These are phyloP conservation scores for Wickerhamomyces sydowiorum DNA, from an alignment of 805 yeast species.

Conservation along the genomic window DNA sequence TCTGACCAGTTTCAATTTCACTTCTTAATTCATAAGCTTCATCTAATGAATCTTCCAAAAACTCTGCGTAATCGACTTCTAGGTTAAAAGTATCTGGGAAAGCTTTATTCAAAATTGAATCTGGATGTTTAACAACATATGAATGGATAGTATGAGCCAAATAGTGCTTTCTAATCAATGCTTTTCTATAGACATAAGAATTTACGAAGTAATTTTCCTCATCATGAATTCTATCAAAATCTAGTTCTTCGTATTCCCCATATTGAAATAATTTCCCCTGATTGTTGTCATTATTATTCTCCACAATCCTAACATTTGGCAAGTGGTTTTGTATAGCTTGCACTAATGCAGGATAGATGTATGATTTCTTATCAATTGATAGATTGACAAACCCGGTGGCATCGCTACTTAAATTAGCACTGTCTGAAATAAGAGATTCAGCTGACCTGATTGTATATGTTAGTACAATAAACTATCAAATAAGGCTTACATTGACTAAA, in stretches of 20 bases:
- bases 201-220: slow-evolving; percentile 55
- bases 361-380: slow-evolving; percentile 30
- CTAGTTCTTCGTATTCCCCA: slow-evolving; percentile 86
- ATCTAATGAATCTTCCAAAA: slow-evolving; percentile 87
- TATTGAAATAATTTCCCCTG: slow-evolving; percentile 54
- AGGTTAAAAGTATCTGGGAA: slow-evolving; percentile 73
- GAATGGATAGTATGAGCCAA: slow-evolving; percentile 78
- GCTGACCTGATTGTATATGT: background rate
- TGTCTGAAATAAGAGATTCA: too few species aligned
- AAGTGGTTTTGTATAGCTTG: slow-evolving; percentile 25
- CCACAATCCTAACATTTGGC: slow-evolving; percentile 27
- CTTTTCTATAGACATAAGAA: slow-evolving; percentile 85
- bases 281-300: slow-evolving; percentile 3
- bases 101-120: slow-evolving; percentile 49
- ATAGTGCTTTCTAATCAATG: slow-evolving; percentile 84
- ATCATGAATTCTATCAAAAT: slow-evolving; percentile 56
- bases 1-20: slow-evolving; percentile 57
- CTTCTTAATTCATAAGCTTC: slow-evolving; percentile 86
- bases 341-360: slow-evolving; percentile 34
- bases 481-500: background rate
- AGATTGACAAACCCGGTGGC: slow-evolving; percentile 12
- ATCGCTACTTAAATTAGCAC: background rate
- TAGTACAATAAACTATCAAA: background rate
- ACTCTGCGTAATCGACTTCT: slow-evolving; percentile 94
- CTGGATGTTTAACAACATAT: slow-evolving; percentile 70